A percentile compares a stretch with the other conserved stretches of the same genome.
These are phyloP conservation scores for Trypanosoma vivax DNA, from an alignment of 208 protist species.

Conservation along the genomic window DNA sequence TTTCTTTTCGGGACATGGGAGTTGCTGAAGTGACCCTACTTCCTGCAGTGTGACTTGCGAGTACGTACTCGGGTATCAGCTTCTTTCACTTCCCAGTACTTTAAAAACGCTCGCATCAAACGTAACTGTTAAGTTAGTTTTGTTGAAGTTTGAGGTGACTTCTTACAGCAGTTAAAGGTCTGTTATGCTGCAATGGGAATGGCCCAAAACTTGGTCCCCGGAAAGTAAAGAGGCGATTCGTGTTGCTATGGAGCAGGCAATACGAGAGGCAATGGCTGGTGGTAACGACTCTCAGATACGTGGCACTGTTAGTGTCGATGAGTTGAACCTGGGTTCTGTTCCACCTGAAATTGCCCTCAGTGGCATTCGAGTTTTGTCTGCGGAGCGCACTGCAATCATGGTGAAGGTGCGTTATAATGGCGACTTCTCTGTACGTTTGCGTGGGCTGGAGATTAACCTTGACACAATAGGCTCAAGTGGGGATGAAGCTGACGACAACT, in stretches of 20 bases:
- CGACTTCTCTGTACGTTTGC: slow-evolving; percentile 65
- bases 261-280: slow-evolving; percentile 63
- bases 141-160: neutral
- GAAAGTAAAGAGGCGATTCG: slow-evolving; percentile 66
- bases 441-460: slow-evolving; percentile 80
- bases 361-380: slow-evolving; percentile 62
- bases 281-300: slow-evolving; percentile 67
- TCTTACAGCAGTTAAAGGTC: neutral
- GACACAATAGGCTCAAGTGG: slow-evolving; percentile 61
- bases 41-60: too few species aligned
- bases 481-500: slow-evolving; percentile 57
- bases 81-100: too few species aligned
- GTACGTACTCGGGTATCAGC: too few species aligned
- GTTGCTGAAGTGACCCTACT: too few species aligned
- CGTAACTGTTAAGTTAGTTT: neutral
- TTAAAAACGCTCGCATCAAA: neutral
- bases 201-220: slow-evolving; percentile 63
- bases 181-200: slow-evolving; percentile 79
- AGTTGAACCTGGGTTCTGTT: slow-evolving; percentile 54
- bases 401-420: slow-evolving; percentile 76
- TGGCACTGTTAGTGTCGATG: slow-evolving; percentile 63
- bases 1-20: too few species aligned
- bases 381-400: slow-evolving; percentile 80
- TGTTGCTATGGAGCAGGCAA: slow-evolving; percentile 50
- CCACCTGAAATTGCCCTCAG: slow-evolving; percentile 74